phyloP scores from a whole-genome alignment of 805 yeast genomes.

The Pichia eremophila region DNA sequence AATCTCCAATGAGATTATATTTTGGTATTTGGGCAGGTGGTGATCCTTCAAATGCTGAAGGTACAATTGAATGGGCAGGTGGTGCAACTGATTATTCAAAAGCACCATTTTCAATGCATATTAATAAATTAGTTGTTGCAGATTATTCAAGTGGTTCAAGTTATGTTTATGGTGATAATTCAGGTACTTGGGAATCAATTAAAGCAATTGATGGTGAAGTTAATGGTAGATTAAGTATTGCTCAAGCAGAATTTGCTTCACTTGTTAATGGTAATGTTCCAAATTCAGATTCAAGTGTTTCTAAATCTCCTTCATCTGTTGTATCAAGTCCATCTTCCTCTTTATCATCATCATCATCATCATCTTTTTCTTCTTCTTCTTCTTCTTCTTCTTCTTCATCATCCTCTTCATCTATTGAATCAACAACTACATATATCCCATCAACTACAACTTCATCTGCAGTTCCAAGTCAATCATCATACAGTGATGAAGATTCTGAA shows the following conservation, averaged over 20 bases:
- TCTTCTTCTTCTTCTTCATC: constrained; percentile 1
- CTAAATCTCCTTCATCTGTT: constrained; percentile 2
- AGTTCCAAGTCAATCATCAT: neutral
- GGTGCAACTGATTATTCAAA: constrained; percentile 56
- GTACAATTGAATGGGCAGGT: constrained; percentile 80
- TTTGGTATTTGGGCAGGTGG: constrained; percentile 83
- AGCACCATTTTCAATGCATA: constrained; percentile 62
- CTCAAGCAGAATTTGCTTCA: constrained; percentile 32
- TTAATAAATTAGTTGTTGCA: constrained; percentile 50
- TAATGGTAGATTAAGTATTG: constrained; percentile 46
- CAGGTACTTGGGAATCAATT: constrained; percentile 56
- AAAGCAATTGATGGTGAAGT: constrained; percentile 48
- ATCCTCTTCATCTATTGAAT: constrained; percentile 1
- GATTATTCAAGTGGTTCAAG: constrained; percentile 60
- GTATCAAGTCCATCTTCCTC: constrained; percentile 2
- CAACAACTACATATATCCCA: neutral
- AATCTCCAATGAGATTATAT: constrained; percentile 64
- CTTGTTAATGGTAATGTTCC: constrained; percentile 24
- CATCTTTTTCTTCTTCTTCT: constrained; percentile 8
- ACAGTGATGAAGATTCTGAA: too few species aligned
- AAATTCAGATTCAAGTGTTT: neutral
- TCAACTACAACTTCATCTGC: neutral
- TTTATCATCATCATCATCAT: constrained; percentile 10
- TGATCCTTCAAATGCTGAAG: constrained; percentile 51
- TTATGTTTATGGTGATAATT: constrained; percentile 44